Conservation (phyloP, 2,329 filamentous ascomycete genomes). For the Ophiosphaerella korrae region DNA sequence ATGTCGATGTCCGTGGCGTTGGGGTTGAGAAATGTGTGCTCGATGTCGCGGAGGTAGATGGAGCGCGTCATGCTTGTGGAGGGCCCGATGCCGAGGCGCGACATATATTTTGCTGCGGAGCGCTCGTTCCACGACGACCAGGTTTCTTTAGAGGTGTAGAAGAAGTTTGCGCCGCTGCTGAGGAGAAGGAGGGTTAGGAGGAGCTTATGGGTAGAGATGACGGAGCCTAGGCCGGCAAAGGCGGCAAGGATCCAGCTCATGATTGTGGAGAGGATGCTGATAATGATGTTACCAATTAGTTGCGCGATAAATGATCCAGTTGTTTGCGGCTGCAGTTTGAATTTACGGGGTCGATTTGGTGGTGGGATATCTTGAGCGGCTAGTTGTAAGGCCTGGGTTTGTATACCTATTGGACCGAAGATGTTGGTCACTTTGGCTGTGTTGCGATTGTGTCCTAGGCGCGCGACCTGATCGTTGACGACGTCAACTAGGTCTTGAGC, state of each 20-base stretch:
- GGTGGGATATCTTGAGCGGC: constrained; percentile 43
- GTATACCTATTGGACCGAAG: constrained; percentile 75
- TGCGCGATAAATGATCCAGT: constrained; percentile 75
- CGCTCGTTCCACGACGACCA: constrained; percentile 86
- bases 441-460: constrained; percentile 72
- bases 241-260: constrained; percentile 77
- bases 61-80: constrained; percentile 82
- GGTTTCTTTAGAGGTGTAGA: constrained; percentile 74
- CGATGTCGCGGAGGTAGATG: constrained; percentile 81
- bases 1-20: constrained; percentile 38
- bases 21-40: constrained; percentile 60
- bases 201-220: constrained; percentile 73
- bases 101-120: constrained; percentile 80
- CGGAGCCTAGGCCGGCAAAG: constrained; percentile 68
- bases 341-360: constrained; percentile 44
- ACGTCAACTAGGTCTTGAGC: constrained; percentile 77
- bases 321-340: constrained; percentile 57
- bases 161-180: constrained; percentile 74
- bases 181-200: constrained; percentile 71
- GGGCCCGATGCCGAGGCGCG: constrained; percentile 76
- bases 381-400: constrained; percentile 63
- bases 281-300: constrained; percentile 71
- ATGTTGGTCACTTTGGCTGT: constrained; percentile 80
- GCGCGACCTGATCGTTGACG: constrained; percentile 76
- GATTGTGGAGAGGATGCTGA: constrained; percentile 75